Conservation (phyloP, 1,139 yeast genomes). For the Sugiyamaella novakii region DNA sequence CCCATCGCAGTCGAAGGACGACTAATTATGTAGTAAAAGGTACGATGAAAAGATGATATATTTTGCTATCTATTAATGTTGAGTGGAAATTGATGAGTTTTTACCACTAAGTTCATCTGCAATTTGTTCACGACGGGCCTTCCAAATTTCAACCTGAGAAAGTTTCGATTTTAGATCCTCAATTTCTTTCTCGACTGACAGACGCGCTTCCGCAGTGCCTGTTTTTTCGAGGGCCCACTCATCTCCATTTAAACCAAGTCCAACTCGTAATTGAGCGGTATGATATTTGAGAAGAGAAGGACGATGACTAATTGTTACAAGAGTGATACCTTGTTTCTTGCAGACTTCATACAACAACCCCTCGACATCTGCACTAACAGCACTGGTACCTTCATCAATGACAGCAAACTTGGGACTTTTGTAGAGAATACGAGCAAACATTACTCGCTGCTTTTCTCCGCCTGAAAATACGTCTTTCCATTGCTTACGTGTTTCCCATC, state of each 20-base stretch:
- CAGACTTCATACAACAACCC: constrained; percentile 81
- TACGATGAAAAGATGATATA: not conserved
- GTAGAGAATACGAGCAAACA: constrained; percentile 84
- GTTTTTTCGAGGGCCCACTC: constrained; percentile 49
- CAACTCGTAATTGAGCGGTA: constrained; percentile 62
- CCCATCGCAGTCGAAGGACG: too few relatives aligned
- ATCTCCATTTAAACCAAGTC: constrained; percentile 56
- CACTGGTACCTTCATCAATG: constrained; percentile 91
- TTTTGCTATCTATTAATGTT: not conserved
- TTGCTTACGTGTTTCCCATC: constrained; percentile 63
- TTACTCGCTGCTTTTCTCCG: constrained; percentile 91
- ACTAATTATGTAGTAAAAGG: not conserved
- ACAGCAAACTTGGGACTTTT: constrained; percentile 81
- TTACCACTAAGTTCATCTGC: constrained; percentile 20
- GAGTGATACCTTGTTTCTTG: constrained; percentile 69
- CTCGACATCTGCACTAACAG: constrained; percentile 89
- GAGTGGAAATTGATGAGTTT: too few relatives aligned
- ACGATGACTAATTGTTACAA: constrained; percentile 83
- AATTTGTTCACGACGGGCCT: constrained; percentile 41
- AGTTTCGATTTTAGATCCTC: constrained; percentile 37
- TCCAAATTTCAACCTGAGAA: constrained; percentile 38
- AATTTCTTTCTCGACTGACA: constrained; percentile 43
- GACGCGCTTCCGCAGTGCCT: constrained; percentile 36
- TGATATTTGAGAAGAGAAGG: constrained; percentile 86
- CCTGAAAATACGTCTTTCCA: constrained; percentile 95